A percentile compares a stretch with the other conserved stretches of the same genome.
Conservation (phyloP, 306 rosid genomes). For the Acmispon strigosus region DNA sequence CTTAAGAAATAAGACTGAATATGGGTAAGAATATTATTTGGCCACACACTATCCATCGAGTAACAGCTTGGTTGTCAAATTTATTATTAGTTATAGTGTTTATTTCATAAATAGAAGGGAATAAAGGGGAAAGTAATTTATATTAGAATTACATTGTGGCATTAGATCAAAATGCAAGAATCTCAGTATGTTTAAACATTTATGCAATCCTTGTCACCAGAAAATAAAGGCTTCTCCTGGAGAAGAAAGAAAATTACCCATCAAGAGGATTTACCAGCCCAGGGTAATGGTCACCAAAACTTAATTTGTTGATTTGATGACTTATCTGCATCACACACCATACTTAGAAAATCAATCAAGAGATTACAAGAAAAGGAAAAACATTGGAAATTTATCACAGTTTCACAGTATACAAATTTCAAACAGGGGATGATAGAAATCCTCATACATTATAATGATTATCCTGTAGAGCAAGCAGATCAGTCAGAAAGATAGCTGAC, state of each 20-base stretch:
- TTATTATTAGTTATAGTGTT: not conserved
- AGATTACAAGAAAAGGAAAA: slow-evolving; percentile 10
- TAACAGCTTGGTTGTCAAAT: not conserved
- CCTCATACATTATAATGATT: slow-evolving; percentile 60
- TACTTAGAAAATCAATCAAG: slow-evolving; percentile 6
- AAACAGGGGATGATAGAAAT: slow-evolving; percentile 1
- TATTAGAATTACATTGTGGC: not conserved
- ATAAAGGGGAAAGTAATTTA: not conserved
- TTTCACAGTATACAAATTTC: not conserved
- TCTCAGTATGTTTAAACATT: not conserved
- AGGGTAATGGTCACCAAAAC: slow-evolving; percentile 72
- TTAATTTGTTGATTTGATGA: slow-evolving; percentile 71
- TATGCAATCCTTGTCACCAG: slow-evolving; percentile 1
- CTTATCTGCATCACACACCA: slow-evolving; percentile 65
- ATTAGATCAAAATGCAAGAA: slow-evolving; percentile 2
- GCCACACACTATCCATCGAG: not conserved
- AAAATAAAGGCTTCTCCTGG: slow-evolving; percentile 7
- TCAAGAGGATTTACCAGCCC: slow-evolving; percentile 93
- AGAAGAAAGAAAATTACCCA: slow-evolving; percentile 55
- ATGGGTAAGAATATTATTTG: not conserved
- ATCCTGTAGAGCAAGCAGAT: slow-evolving; percentile 52
- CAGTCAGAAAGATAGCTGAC: slow-evolving; percentile 44
- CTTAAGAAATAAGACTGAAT: slow-evolving; percentile 4
- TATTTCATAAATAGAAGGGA: not conserved
- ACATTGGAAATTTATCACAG: not conserved